phyloP scores from a whole-genome alignment of 2,329 filamentous ascomycete genomes.

The Cryoendolithus antarcticus region DNA sequence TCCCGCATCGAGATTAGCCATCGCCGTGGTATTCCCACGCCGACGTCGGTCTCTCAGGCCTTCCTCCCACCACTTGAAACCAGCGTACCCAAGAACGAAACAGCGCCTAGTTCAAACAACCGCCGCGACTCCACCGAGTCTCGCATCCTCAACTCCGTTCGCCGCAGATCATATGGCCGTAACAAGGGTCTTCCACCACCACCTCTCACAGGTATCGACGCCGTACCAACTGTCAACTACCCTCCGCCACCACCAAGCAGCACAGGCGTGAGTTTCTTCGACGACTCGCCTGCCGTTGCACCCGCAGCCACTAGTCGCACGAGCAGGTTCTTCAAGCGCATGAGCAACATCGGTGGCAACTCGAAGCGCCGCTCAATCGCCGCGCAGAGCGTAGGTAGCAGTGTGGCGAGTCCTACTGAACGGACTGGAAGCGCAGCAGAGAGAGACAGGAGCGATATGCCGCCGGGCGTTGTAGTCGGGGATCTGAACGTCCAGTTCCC shows the following conservation, averaged over 20 bases:
- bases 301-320: slow-evolving; percentile 35
- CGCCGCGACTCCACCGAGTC: slow-evolving; percentile 9
- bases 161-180: slow-evolving; percentile 10
- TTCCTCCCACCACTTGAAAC: slow-evolving; percentile 1
- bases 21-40: slow-evolving; percentile 25
- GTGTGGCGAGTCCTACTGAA: not conserved
- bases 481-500: slow-evolving; percentile 97
- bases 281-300: slow-evolving; percentile 34
- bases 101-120: not conserved
- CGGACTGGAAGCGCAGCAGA: slow-evolving; percentile 6
- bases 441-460: slow-evolving; percentile 25
- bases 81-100: not conserved
- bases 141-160: slow-evolving; percentile 9
- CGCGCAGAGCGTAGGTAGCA: not conserved
- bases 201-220: slow-evolving; percentile 8
- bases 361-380: slow-evolving; percentile 31
- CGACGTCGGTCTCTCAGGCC: slow-evolving; percentile 5
- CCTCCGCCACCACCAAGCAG: slow-evolving; percentile 12
- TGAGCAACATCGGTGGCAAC: slow-evolving; percentile 32
- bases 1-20: slow-evolving; percentile 53
- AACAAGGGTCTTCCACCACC: slow-evolving; percentile 8
- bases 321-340: slow-evolving; percentile 52
- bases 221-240: slow-evolving; percentile 6
- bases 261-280: slow-evolving; percentile 19
- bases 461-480: slow-evolving; percentile 57